Evolutionary conservation across 192 early-diverging fungal genomes (phyloP), one percentile per base, ranked within the genome.

Genomic region (Geranomyces variabilis): DNA sequence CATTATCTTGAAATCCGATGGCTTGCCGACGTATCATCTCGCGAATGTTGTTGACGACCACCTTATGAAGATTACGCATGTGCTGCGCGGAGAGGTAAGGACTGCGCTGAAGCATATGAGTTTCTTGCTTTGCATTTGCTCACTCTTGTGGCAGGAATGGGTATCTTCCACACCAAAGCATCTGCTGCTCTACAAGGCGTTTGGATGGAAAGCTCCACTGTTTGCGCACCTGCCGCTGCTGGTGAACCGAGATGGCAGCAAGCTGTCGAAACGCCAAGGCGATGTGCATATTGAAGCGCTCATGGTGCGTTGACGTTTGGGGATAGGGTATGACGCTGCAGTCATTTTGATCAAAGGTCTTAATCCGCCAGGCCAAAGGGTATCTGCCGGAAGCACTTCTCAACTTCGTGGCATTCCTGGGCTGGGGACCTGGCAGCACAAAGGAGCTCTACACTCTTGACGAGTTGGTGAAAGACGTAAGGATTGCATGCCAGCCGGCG

Each of bases 31-130:
- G 0, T 98, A 98, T 73, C 96, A 98, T 69, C 81, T 98, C 43
- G 96, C 96, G 0, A 95, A 94, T 71, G 96, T 98, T 0, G 91
- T 96, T 0, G 96, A 98, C 74, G 96, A 98, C 71, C 88, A 93
- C 59, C 53, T 87, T 10, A 98, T 98, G 96, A 82, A 82, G 13
- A 92, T 98, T 51, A 93, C 94, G 1, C 94, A 96, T 75, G 94
- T 98, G 19, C 74, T 98, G 43, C 86, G 96, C 45, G 96, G 96
- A 45, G 93, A 96, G 36, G 36, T 41, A 7, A 41, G 36, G 36
- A 41, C 36, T 41, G 36, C 10, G 72, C 83, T 46, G 22, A 26
- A 10, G 21, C 44, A 0, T 15, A 63, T 31, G 13, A 14, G 26
- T 21, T 63, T 33, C 3, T 31, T 15, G 29, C 29, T 30, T 56